Evolutionary conservation across 2,329 filamentous ascomycete species (phyloP), one percentile per base, ranked within the genome.

Genomic region (Clarireedia paspali): DNA sequence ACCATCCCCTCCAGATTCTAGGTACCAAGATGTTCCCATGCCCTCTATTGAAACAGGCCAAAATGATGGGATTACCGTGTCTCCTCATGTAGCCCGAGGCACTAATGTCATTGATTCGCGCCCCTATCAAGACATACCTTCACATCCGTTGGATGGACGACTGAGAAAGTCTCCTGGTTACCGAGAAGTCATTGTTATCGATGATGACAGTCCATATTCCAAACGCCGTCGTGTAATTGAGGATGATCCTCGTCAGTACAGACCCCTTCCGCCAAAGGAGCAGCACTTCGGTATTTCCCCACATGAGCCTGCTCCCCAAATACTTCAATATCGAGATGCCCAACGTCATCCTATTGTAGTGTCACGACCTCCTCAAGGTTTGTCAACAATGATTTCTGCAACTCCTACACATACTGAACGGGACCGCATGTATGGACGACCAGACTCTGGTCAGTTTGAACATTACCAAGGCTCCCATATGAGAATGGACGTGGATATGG

Each of bases 1-100:
- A 60, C 57, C 60, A 45, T 61, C 63, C 58, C 59, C 63, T 48
- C 50, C 61, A 36, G 64, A 55, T 46, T 54, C 62, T 59, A 61
- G 61, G 44, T 59, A 66, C 3, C 64, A 70, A 62, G 67, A 70
- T 49, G 59, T 68, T 59, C 65, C 66, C 54, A 63, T 68, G 44
- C 63, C 64, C 58, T 70, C 67, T 17, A 68, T 70, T 64, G 67
- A 70, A 61, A 58, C 39, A 45, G 20, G 17, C 23, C 42, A 62
- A 61, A 63, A 60, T 59, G 62, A 67, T 62, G 40, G 50, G 36
- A 47, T 56, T 5, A 45, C 56, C 55, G 52, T 58, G 38, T 51
- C 62, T 57, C 54, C 59, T 47, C 61, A 53, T 42, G 50, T 57
- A 57, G 57, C 64, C 57, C 60, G 62, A 56, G 55, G 58, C 40